Conservation (phyloP, 2,329 filamentous ascomycete species). For the Aspergillus fumigatus region DNA sequence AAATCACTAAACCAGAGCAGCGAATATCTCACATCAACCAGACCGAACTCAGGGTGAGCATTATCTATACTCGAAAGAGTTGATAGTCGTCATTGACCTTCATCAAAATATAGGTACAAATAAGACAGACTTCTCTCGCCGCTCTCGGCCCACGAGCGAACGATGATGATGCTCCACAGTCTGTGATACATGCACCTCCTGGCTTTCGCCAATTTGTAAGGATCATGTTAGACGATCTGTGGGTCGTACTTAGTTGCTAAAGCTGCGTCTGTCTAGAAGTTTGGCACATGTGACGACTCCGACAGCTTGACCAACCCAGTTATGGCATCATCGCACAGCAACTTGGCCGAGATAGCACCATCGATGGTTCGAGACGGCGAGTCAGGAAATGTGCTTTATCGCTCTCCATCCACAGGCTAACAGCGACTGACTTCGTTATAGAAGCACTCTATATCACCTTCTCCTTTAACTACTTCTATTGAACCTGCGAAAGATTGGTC, state of each 20-base stretch:
- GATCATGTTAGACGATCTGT: constrained; percentile 2
- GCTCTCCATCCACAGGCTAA: not conserved
- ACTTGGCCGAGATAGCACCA: not conserved
- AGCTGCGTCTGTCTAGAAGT: not conserved
- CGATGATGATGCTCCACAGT: constrained; percentile 68
- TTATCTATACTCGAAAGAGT: not conserved
- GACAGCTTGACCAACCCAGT: not conserved
- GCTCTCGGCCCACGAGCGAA: constrained; percentile 44
- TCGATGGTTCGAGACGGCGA: not conserved
- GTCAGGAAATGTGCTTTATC: constrained; percentile 11
- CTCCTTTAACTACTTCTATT: constrained; percentile 71
- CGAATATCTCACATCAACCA: constrained; percentile 5
- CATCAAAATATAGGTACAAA: constrained; percentile 27
- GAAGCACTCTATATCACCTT: constrained; percentile 53
- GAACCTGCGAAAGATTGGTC: constrained; percentile 61
- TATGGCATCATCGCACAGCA: not conserved
- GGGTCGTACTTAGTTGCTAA: not conserved
- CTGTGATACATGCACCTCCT: constrained; percentile 85
- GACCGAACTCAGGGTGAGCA: constrained; percentile 23
- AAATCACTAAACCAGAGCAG: not conserved
- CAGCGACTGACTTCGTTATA: constrained; percentile 7
- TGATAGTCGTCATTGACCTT: not conserved
- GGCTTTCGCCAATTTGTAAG: constrained; percentile 77
- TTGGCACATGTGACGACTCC: not conserved
- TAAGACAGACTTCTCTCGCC: constrained; percentile 14